Evolutionary conservation across 148 eudicot genomes (phyloP).

Genomic region (Drosera capensis): DNA sequence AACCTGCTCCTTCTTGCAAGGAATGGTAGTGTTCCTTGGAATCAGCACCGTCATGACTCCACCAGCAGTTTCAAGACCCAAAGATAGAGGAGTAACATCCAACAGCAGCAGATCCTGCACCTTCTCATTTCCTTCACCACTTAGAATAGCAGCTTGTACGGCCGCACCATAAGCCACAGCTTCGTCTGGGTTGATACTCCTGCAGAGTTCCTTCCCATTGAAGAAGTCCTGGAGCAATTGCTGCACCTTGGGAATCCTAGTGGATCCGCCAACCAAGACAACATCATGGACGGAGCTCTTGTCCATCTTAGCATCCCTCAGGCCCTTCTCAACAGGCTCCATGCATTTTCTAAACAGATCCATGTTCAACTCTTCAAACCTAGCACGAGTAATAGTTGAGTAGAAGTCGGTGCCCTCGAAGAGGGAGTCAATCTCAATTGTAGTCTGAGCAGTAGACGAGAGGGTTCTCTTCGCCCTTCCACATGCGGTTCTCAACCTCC

Average conservation of each 20-base stretch:
- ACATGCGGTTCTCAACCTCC: background rate
- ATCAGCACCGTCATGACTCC: background rate
- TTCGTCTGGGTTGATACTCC: slow-evolving; percentile 6
- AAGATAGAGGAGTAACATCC: background rate
- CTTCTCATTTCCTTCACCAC: slow-evolving; percentile 1
- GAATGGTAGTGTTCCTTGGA: background rate
- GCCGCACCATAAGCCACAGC: slow-evolving; percentile 5
- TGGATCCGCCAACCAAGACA: background rate
- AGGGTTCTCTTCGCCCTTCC: background rate
- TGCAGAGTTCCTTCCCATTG: slow-evolving; percentile 6
- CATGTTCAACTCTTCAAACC: slow-evolving; percentile 1
- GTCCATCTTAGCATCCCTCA: slow-evolving; percentile 1
- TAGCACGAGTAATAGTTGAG: slow-evolving; percentile 1
- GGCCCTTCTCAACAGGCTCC: slow-evolving; percentile 1
- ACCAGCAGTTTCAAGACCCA: background rate
- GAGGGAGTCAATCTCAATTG: slow-evolving; percentile 1
- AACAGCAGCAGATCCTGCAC: slow-evolving; percentile 2
- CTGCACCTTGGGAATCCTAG: slow-evolving; percentile 1
- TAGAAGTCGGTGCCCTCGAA: slow-evolving; percentile 7
- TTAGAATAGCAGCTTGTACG: background rate
- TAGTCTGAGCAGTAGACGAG: background rate
- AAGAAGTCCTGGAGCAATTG: slow-evolving; percentile 2
- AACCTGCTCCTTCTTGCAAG: slow-evolving; percentile 2
- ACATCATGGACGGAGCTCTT: slow-evolving; percentile 1
- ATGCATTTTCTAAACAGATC: slow-evolving; percentile 1